Base-by-base conservation (phyloP, 768 basidiomycete genomes). In the Lactarius vividus region DNA sequence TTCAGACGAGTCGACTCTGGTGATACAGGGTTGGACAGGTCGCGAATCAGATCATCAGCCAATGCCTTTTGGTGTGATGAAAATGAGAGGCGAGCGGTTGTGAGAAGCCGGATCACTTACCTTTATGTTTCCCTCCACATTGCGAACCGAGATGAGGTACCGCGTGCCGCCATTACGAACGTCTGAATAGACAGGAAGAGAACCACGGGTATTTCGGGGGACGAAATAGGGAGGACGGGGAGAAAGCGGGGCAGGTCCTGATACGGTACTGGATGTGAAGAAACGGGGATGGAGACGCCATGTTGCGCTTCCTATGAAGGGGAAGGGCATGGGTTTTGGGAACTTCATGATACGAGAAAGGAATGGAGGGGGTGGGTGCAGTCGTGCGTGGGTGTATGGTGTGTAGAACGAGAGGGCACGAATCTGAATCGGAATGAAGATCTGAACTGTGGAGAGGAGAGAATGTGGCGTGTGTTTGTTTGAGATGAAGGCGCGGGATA, bases 121-220 rank as follows among this genome's bases (percentile, higher is more conserved):
- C 63, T 80, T 75, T 65, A 78, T 72, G 67, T 84, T 80, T 23
- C 91, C 91, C 64, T 91, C 81, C 10, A 93, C 79, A 75, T 91
- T 88, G 60, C 86, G 83, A 64, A 93, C 80, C 54, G 83, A 79
- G 53, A 88, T 75, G 40, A 83, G 77, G 66, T 84, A 77, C 62
- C 85, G 83, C 4, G 85, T 83, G 65, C 87, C 83, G 35, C 77
- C 84, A 73, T 88, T 90, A 68, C 88, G 85, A 54, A 89, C 73
- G 73, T 92, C 88, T 33, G 88, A 83, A 74, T 91, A 91, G 29
- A 93, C 88, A 53, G 91, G 90, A 35, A 92, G 80, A 57, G 83
- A 82, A 37, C 88, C 88, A 58, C 81, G 81, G 56, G 83, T 74
- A 75, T 89, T 92, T 67, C 91, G 84, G 26, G 84, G 82, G 54